Percentiles rank a stretch among this genome's conserved stretches.
phyloP scores from a whole-genome alignment of 2,329 filamentous ascomycete species.

The Didymella keratinophila region DNA sequence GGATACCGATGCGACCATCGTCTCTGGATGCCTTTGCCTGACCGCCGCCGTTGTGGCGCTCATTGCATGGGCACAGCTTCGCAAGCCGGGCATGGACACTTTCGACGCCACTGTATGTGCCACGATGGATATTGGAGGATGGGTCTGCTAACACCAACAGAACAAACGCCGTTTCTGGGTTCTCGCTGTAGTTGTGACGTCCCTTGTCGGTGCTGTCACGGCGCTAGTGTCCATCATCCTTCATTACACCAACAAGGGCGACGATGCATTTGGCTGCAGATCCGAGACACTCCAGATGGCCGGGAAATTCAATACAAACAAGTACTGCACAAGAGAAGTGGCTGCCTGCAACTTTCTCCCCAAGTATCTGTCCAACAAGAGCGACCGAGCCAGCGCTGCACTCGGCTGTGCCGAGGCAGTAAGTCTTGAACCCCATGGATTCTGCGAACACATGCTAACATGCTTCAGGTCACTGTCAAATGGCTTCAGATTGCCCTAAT shows the following conservation, averaged over 20 bases:
- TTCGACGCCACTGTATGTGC: slow-evolving; percentile 33
- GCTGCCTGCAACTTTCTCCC: slow-evolving; percentile 38
- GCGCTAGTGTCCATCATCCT: slow-evolving; percentile 36
- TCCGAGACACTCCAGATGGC: slow-evolving; percentile 30
- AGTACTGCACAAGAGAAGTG: slow-evolving; percentile 40
- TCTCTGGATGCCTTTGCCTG: slow-evolving; percentile 38
- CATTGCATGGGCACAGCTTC: slow-evolving; percentile 37
- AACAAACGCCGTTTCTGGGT: slow-evolving; percentile 42
- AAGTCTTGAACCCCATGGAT: slow-evolving; percentile 12
- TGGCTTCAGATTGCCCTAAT: slow-evolving; percentile 41
- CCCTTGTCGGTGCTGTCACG: slow-evolving; percentile 24
- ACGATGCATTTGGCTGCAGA: slow-evolving; percentile 37
- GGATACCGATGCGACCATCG: slow-evolving; percentile 39
- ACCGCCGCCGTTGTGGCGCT: slow-evolving; percentile 34
- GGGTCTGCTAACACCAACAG: slow-evolving; percentile 18
- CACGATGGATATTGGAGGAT: too few relatives aligned
- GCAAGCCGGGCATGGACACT: slow-evolving; percentile 35
- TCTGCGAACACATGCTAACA: not conserved
- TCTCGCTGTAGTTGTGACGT: slow-evolving; percentile 31
- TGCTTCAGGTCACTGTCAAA: slow-evolving; percentile 35
- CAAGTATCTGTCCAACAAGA: slow-evolving; percentile 20
- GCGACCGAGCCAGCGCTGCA: slow-evolving; percentile 22
- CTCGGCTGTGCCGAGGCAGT: slow-evolving; percentile 41
- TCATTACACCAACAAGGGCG: slow-evolving; percentile 37
- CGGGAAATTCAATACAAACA: slow-evolving; percentile 37